These are phyloP conservation scores for Leptodermis oblonga DNA, from an alignment of 257 asterid genomes.

Conservation along the genomic window DNA sequence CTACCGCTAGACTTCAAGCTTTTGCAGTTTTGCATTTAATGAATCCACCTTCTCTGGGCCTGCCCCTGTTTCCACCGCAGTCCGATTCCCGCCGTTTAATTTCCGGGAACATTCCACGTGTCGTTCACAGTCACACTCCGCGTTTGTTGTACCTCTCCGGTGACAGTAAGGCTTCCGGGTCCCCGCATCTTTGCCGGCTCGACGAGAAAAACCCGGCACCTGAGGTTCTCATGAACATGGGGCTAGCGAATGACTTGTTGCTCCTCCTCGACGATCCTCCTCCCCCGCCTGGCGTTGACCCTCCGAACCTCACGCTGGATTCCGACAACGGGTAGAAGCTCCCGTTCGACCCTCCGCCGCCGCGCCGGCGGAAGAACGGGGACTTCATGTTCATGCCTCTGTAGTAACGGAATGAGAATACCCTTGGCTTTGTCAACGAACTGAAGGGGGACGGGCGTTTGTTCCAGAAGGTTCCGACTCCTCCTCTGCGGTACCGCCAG, in stretches of 20 bases:
- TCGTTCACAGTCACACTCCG: conserved; percentile 38
- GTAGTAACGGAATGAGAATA: conserved; percentile 79
- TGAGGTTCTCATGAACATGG: conserved; percentile 68
- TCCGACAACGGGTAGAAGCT: conserved; percentile 70
- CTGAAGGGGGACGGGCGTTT: conserved; percentile 85
- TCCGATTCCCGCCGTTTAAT: background rate
- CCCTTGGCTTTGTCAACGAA: conserved; percentile 62
- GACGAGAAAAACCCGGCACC: conserved; percentile 55
- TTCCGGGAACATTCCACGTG: conserved; percentile 45
- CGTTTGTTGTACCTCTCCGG: conserved; percentile 86
- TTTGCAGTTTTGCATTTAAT: too few relatives aligned
- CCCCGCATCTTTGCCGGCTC: conserved; percentile 92
- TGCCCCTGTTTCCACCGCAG: background rate
- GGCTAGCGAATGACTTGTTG: conserved; percentile 79
- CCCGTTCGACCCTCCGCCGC: conserved; percentile 32
- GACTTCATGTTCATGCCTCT: conserved; percentile 74
- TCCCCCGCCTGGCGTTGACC: conserved; percentile 38
- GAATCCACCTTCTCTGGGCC: background rate
- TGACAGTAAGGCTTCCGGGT: conserved; percentile 89
- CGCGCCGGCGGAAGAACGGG: conserved; percentile 80
- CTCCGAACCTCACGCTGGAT: conserved; percentile 57
- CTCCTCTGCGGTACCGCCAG: conserved; percentile 71
- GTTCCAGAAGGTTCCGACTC: conserved; percentile 66
- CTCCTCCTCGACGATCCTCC: conserved; percentile 76
- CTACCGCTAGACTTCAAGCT: too few relatives aligned